Evolutionary conservation across 768 basidiomycete genomes (phyloP).

Genomic region (Leccinum olivaceopallidum): DNA sequence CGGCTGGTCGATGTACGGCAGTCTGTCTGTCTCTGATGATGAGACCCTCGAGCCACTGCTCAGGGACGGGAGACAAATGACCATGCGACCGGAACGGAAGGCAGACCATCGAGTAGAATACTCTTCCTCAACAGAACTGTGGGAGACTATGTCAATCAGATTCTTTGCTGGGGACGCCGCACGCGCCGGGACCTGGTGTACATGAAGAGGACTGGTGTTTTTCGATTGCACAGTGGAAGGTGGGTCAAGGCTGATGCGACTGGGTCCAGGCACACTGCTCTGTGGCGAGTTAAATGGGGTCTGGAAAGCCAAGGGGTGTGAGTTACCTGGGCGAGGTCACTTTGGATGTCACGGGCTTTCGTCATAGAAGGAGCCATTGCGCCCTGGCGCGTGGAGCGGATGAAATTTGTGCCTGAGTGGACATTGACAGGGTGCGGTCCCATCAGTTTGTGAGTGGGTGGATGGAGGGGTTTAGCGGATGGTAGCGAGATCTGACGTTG

Average conservation of each 20-base stretch:
- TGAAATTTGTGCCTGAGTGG: background rate
- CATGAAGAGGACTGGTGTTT: background rate
- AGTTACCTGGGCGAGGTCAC: slow-evolving; percentile 13
- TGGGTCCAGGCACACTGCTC: slow-evolving; percentile 10
- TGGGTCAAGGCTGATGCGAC: slow-evolving; percentile 3
- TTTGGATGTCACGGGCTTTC: background rate
- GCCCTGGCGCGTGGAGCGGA: background rate
- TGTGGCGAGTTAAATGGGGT: slow-evolving; percentile 13
- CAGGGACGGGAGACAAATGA: slow-evolving; percentile 12
- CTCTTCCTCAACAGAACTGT: background rate
- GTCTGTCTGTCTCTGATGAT: background rate
- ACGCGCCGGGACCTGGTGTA: background rate
- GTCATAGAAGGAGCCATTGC: background rate
- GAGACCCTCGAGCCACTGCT: background rate
- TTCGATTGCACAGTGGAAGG: background rate
- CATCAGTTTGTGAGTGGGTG: background rate
- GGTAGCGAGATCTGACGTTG: background rate
- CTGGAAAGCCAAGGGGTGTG: background rate
- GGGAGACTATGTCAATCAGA: slow-evolving; percentile 9
- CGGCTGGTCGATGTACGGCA: background rate
- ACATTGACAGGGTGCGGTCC: background rate
- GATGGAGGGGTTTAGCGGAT: slow-evolving; percentile 3
- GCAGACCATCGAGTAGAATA: slow-evolving; percentile 19
- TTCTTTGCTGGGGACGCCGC: background rate
- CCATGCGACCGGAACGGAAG: slow-evolving; percentile 30